These are phyloP conservation scores for Litsea cubeba DNA, from an alignment of 164 flowering plant species.

Conservation along the genomic window DNA sequence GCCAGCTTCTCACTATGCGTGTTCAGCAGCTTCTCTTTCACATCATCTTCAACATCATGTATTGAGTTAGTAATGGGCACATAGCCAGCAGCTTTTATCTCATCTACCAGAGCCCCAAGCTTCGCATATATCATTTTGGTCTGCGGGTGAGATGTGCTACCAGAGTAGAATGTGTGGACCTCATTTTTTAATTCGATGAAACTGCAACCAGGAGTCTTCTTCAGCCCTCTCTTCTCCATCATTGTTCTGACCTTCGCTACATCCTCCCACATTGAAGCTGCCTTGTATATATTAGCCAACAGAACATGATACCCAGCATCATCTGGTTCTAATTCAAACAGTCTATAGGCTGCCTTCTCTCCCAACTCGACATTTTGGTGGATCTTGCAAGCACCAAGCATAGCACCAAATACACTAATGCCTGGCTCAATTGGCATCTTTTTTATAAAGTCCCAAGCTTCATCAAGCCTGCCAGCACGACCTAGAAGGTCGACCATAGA, in stretches of 20 bases:
- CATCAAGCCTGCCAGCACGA: constrained; percentile 62
- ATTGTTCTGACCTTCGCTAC: constrained; percentile 56
- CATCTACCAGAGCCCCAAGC: constrained; percentile 42
- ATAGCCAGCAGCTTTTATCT: constrained; percentile 73
- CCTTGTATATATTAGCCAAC: constrained; percentile 71
- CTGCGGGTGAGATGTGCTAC: constrained; percentile 73
- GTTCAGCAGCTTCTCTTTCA: constrained; percentile 64
- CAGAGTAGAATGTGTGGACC: constrained; percentile 79
- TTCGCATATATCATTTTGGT: constrained; percentile 54
- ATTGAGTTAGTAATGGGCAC: constrained; percentile 68
- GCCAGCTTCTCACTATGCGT: constrained; percentile 92
- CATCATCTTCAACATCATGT: constrained; percentile 77
- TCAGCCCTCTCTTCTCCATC: constrained; percentile 69
- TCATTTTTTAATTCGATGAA: constrained; percentile 63
- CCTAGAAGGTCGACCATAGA: constrained; percentile 91
- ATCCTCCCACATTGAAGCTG: constrained; percentile 79
- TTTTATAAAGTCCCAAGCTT: constrained; percentile 80
- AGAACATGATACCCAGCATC: constrained; percentile 87
- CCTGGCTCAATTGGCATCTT: constrained; percentile 76
- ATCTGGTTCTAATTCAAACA: constrained; percentile 64
- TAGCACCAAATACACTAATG: constrained; percentile 74
- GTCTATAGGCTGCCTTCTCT: constrained; percentile 58
- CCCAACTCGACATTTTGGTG: constrained; percentile 79
- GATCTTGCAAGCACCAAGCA: constrained; percentile 92
- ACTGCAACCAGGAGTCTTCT: constrained; percentile 84